A percentile compares a stretch with the other conserved stretches of the same genome.
These are phyloP conservation scores for Bjerkandera adusta DNA, from an alignment of 1,284 basidiomycete species.

Conservation along the genomic window DNA sequence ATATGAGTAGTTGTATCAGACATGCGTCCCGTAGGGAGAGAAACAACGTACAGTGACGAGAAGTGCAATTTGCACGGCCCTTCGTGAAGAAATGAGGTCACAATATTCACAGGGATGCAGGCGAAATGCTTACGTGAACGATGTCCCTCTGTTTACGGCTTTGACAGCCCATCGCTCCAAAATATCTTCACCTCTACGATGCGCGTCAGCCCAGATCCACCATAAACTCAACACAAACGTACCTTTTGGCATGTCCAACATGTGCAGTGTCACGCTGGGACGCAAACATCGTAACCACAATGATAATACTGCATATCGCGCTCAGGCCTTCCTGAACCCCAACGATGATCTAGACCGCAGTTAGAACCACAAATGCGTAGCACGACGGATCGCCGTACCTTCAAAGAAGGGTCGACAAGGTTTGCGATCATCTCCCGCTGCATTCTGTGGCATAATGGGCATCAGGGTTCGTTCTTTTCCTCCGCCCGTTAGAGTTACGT, in stretches of 20 bases:
- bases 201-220: background rate
- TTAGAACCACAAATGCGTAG: no score
- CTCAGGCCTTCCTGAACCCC: no score
- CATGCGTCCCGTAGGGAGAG: background rate
- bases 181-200: background rate
- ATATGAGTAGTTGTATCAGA: background rate
- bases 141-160: background rate
- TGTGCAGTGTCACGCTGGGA: no score
- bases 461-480: no score
- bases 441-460: no score
- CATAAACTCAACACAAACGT: background rate
- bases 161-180: background rate
- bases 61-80: conserved; percentile 1
- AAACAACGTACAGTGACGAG: background rate
- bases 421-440: no score
- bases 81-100: background rate
- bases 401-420: no score
- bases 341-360: no score
- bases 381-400: no score
- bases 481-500: no score
- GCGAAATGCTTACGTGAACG: conserved; percentile 2
- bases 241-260: conserved; percentile 1
- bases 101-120: background rate
- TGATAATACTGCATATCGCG: no score
- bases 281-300: no score